A percentile compares a stretch with the other conserved stretches of the same genome.
Evolutionary conservation across 2,329 filamentous ascomycete genomes (phyloP).

Genomic region (Epichloe gansuensis): DNA sequence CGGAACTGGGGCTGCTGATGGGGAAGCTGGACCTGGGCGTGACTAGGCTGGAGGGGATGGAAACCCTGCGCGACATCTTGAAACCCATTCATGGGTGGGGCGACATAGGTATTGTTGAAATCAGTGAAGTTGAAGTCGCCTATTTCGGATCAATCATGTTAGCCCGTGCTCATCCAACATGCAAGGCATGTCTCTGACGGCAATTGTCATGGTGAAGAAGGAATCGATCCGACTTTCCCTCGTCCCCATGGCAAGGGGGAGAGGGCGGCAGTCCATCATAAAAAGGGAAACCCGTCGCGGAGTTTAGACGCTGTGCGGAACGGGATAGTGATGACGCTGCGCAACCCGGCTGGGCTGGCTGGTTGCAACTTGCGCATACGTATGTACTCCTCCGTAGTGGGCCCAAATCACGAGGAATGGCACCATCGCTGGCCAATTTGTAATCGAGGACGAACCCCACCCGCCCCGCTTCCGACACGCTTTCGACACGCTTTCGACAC

Average conservation of each 20-base stretch:
- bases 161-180: constrained; percentile 2
- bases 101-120: constrained; percentile 38
- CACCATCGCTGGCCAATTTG: constrained; percentile 42
- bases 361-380: constrained; percentile 1
- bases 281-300: not conserved
- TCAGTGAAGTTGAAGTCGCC: constrained; percentile 46
- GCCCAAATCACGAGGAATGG: constrained; percentile 47
- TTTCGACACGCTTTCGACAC: constrained; percentile 14
- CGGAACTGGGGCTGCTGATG: constrained; percentile 25
- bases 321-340: not conserved
- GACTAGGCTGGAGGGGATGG: constrained; percentile 41
- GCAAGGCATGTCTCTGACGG: not conserved
- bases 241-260: not conserved
- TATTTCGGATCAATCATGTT: constrained; percentile 28
- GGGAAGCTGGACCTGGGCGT: constrained; percentile 26
- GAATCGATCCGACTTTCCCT: no score
- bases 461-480: constrained; percentile 14
- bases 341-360: not conserved
- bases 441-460: constrained; percentile 18
- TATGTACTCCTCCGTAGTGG: no score
- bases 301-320: not conserved
- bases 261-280: not conserved
- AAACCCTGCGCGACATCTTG: constrained; percentile 23
- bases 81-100: constrained; percentile 32
- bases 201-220: no score